Base-by-base conservation (phyloP, 2,329 filamentous ascomycete genomes). In the Sclerotinia trifoliorum region DNA sequence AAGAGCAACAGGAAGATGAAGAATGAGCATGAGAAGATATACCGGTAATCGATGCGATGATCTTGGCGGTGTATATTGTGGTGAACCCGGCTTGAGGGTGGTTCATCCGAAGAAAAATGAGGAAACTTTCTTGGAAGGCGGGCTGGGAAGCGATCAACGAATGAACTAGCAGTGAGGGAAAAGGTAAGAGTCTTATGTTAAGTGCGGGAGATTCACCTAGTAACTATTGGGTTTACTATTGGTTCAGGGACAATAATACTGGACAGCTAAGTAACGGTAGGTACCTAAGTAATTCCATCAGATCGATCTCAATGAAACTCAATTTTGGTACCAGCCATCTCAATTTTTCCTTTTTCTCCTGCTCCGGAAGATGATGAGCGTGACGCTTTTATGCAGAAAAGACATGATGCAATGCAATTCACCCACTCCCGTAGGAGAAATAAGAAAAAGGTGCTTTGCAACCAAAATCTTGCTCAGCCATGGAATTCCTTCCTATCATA, bases 321-420 rank as follows among this genome's bases (percentile, higher is more conserved):
- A n/a, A 32, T 24, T 58, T 44, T 26, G n/a, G 42, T 58, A 58
- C 56, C 56, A 58, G 56, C 56, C 56, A 58, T 58, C 56, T 44
- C 5, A 57, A 44, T 58, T 58, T 58, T 58, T 58, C 15, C 39
- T 3, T 58, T 58, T 26, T 24, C 35, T 44, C 24, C 39, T 19
- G n/a, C 15, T 44, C n/a, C 56, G 39, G 39, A 26, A 58, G 19
- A 58, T 39, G 15, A 5, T 58, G 24, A 58, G 56, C 56, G 56
- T 58, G 35, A 58, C n/a, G 56, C 56, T 44, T 58, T 39, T n/a
- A 42, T 35, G 56, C 24, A 26, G 35, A 35, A 24, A 44, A 29
- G 56, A 26, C 35, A 58, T 58, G 56, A 58, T 58, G 56, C 56
- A 58, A 58, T 58, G 56, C 35, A 49, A n/a, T 49, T 5, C 8